Conservation (phyloP, 305 asterid genomes). For the Solanum hybrid region DNA sequence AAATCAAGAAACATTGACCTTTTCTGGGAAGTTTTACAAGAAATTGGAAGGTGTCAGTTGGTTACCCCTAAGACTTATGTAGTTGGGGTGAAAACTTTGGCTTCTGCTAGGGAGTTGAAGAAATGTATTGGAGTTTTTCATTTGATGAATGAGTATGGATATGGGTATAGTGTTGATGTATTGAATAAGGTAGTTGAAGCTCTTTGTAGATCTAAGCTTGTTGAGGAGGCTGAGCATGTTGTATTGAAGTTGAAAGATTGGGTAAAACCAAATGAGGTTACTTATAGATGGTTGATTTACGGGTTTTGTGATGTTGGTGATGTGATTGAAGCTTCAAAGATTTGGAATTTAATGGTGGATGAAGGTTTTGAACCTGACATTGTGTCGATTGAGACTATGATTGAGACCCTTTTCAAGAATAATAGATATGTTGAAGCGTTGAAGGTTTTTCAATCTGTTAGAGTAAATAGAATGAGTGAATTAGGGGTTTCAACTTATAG, state of each 20-base stretch:
- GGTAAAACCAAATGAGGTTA: constrained; percentile 43
- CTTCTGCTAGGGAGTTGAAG: constrained; percentile 71
- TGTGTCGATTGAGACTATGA: constrained; percentile 34
- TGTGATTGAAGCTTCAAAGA: constrained; percentile 72
- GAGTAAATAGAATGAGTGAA: constrained; percentile 35
- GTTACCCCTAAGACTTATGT: constrained; percentile 45
- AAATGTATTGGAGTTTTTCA: constrained; percentile 79
- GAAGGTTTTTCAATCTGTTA: constrained; percentile 62
- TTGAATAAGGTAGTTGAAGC: constrained; percentile 51
- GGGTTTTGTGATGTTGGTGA: constrained; percentile 82
- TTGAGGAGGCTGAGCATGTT: constrained; percentile 57
- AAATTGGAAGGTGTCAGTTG: constrained; percentile 46
- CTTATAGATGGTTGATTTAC: constrained; percentile 70
- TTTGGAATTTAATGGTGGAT: constrained; percentile 82
- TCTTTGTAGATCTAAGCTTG: constrained; percentile 57
- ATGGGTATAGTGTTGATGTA: constrained; percentile 40
- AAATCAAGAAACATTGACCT: constrained; percentile 77
- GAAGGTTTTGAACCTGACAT: constrained; percentile 49
- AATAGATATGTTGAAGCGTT: constrained; percentile 43
- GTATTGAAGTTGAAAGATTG: constrained; percentile 52
- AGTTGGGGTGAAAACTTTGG: constrained; percentile 42
- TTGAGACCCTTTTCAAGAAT: constrained; percentile 62
- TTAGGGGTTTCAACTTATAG: constrained; percentile 42
- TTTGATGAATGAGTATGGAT: constrained; percentile 64
- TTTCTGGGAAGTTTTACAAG: constrained; percentile 60